Evolutionary conservation across 225 moss, liverwort and hornwort genomes (phyloP).

Genomic region (Straminergon stramineum): DNA sequence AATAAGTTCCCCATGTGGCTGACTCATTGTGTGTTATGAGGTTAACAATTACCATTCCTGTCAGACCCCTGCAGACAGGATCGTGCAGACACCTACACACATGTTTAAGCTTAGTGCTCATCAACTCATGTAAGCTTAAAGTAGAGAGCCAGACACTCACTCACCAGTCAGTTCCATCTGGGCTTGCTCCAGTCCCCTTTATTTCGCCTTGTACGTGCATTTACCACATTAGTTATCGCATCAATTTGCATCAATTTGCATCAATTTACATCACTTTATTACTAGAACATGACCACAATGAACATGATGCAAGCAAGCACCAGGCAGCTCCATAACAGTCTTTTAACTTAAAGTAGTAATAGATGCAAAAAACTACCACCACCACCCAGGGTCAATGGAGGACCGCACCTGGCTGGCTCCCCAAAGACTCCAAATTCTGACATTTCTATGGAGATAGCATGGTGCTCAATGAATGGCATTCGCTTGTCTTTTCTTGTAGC

Average conservation of each 20-base stretch:
- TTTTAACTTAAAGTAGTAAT: too few species aligned
- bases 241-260: background rate
- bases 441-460: background rate
- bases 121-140: background rate
- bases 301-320: background rate
- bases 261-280: background rate
- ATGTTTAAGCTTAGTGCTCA: background rate
- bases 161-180: background rate
- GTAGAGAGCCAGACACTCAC: background rate
- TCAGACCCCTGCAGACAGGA: background rate
- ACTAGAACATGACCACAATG: background rate
- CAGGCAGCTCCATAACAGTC: too few species aligned
- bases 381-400: too few species aligned
- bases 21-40: background rate
- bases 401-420: too few species aligned
- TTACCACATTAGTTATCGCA: background rate
- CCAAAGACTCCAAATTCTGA: background rate
- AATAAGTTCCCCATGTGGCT: slow-evolving; percentile 5
- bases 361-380: too few species aligned
- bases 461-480: background rate
- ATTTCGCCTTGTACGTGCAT: background rate
- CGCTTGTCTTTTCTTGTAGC: background rate
- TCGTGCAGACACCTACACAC: background rate
- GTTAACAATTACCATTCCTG: background rate
- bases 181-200: background rate